phyloP scores from a whole-genome alignment of 1,139 yeast species.

The Geotrichum reessii region DNA sequence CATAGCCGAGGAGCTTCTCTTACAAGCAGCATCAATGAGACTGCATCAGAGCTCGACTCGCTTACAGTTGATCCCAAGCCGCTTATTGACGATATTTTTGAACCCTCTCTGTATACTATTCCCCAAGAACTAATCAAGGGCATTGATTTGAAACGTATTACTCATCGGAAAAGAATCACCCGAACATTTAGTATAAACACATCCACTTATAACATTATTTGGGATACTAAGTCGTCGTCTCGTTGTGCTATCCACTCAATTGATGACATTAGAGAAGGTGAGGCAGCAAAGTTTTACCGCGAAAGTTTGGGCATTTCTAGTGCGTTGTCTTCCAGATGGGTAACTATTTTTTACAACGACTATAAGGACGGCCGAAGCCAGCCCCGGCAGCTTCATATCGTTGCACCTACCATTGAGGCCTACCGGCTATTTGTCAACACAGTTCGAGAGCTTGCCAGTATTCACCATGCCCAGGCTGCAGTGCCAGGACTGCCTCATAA shows the following conservation, averaged over 20 bases:
- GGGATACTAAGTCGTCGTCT: slow-evolving; percentile 49
- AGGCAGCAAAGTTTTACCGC: slow-evolving; percentile 72
- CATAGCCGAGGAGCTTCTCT: background rate
- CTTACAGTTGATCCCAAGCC: background rate
- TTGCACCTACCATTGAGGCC: slow-evolving; percentile 61
- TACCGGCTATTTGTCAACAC: slow-evolving; percentile 50
- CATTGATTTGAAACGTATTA: slow-evolving; percentile 51
- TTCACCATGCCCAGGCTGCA: slow-evolving; percentile 49
- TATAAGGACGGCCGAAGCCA: slow-evolving; percentile 39
- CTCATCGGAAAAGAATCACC: slow-evolving; percentile 60
- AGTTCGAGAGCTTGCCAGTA: slow-evolving; percentile 42
- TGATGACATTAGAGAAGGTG: slow-evolving; percentile 57
- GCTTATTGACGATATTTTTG: background rate
- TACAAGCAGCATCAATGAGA: background rate
- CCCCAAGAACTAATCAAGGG: slow-evolving; percentile 29
- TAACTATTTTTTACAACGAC: slow-evolving; percentile 61
- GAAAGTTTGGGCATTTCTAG: slow-evolving; percentile 73
- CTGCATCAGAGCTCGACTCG: background rate
- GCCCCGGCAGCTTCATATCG: slow-evolving; percentile 64
- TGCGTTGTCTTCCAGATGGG: slow-evolving; percentile 66
- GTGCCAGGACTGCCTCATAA: slow-evolving; percentile 48
- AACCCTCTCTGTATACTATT: background rate
- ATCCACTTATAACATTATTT: slow-evolving; percentile 42
- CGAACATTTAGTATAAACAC: slow-evolving; percentile 44
- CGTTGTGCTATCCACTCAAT: slow-evolving; percentile 65